Conservation (phyloP, 2,329 filamentous ascomycete genomes). For the Polychaeton citri region DNA sequence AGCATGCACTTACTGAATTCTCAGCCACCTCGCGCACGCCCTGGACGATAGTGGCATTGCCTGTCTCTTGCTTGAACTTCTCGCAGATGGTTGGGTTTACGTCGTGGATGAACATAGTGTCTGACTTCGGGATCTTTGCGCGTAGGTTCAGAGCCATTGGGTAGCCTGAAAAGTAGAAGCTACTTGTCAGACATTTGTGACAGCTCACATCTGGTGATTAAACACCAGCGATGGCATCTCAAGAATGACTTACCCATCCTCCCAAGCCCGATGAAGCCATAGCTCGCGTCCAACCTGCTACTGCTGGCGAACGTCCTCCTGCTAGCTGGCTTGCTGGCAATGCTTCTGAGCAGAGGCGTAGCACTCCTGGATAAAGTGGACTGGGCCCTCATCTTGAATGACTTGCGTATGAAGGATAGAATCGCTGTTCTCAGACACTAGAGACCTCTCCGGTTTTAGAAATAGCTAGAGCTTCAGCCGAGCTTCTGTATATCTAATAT, state of each 20-base stretch:
- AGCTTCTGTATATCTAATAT: too few relatives aligned
- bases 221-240: neutral
- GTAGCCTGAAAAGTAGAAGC: conserved; percentile 37
- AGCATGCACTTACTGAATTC: conserved; percentile 52
- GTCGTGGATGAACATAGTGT: conserved; percentile 53
- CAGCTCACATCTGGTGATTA: conserved; percentile 1
- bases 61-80: conserved; percentile 43
- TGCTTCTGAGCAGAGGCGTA: neutral
- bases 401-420: too few relatives aligned
- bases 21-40: conserved; percentile 51
- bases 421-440: too few relatives aligned
- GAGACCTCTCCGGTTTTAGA: too few relatives aligned
- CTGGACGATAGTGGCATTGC: conserved; percentile 42
- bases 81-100: conserved; percentile 45
- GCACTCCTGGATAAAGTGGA: neutral
- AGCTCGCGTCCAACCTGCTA: conserved; percentile 27
- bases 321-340: conserved; percentile 3
- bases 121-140: conserved; percentile 48
- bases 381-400: neutral
- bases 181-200: neutral
- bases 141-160: conserved; percentile 61
- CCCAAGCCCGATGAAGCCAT: conserved; percentile 39
- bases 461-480: too few relatives aligned
- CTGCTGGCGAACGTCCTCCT: conserved; percentile 32
- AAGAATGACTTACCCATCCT: conserved; percentile 31